These are phyloP conservation scores for Globisporangium cederbergense DNA, from an alignment of 352 stramenopile genomes.

Conservation along the genomic window DNA sequence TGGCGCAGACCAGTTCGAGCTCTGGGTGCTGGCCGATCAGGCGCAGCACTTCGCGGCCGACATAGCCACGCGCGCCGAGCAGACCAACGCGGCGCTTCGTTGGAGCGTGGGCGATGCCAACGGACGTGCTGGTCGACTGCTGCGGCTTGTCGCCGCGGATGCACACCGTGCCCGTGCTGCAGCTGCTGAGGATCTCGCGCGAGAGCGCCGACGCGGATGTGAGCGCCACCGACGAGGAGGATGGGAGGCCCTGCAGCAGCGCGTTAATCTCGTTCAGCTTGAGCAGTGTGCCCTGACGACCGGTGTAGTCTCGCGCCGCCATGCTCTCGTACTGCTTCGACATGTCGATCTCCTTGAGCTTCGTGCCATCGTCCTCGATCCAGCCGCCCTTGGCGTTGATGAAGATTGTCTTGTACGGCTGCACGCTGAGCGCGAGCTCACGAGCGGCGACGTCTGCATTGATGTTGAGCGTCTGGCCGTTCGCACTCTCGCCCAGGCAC, in stretches of 20 bases:
- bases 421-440: slow-evolving; percentile 73
- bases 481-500: slow-evolving; percentile 69
- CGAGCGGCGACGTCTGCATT: slow-evolving; percentile 85
- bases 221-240: slow-evolving; percentile 79
- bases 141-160: slow-evolving; percentile 44
- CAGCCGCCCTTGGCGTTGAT: slow-evolving; percentile 88
- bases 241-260: slow-evolving; percentile 71
- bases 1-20: slow-evolving; percentile 81
- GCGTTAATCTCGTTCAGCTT: slow-evolving; percentile 91
- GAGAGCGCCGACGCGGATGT: slow-evolving; percentile 79
- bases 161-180: slow-evolving; percentile 83
- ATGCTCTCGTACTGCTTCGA: slow-evolving; percentile 73
- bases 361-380: slow-evolving; percentile 83
- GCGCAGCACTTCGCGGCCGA: slow-evolving; percentile 83
- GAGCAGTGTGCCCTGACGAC: slow-evolving; percentile 87
- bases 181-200: slow-evolving; percentile 83
- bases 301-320: slow-evolving; percentile 80
- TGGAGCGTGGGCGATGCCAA: slow-evolving; percentile 15
- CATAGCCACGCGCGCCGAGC: slow-evolving; percentile 83
- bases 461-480: slow-evolving; percentile 86
- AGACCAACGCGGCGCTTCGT: slow-evolving; percentile 81
- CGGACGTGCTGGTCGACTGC: slow-evolving; percentile 15
- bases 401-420: slow-evolving; percentile 88
- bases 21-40: slow-evolving; percentile 74
- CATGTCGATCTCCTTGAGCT: slow-evolving; percentile 84